Percentiles rank a stretch among this genome's conserved stretches.
These are phyloP conservation scores for Neoarthrinium moseri DNA, from an alignment of 2,329 filamentous ascomycete genomes.

Conservation along the genomic window DNA sequence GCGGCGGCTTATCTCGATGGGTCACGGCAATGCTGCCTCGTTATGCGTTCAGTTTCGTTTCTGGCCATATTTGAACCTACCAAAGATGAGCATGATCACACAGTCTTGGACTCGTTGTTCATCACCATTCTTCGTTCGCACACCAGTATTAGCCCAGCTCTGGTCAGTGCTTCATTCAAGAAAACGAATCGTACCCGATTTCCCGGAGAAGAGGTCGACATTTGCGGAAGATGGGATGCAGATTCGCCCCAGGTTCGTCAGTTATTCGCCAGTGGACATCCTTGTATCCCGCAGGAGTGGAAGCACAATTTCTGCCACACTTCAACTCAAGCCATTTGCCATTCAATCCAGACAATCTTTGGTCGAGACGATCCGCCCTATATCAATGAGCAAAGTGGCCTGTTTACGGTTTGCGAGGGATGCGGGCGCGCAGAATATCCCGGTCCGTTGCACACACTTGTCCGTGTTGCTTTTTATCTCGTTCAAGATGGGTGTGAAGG, in stretches of 20 bases:
- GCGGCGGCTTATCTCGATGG: neutral
- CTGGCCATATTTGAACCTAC: neutral
- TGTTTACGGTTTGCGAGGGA: slow-evolving; percentile 20
- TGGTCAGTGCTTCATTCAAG: too few species aligned
- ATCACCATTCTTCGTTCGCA: slow-evolving; percentile 27
- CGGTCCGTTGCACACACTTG: slow-evolving; percentile 30
- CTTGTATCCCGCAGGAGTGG: slow-evolving; percentile 31
- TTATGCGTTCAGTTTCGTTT: neutral
- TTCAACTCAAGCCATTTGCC: slow-evolving; percentile 34
- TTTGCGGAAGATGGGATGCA: slow-evolving; percentile 41
- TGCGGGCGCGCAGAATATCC: slow-evolving; percentile 31
- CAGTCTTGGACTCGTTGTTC: slow-evolving; percentile 37
- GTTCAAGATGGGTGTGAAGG: slow-evolving; percentile 26
- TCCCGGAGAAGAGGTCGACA: slow-evolving; percentile 37
- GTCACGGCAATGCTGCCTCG: neutral
- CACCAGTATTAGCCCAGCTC: neutral
- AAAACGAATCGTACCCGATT: slow-evolving; percentile 18
- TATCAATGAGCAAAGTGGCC: slow-evolving; percentile 16
- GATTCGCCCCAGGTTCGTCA: slow-evolving; percentile 33
- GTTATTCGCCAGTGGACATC: slow-evolving; percentile 23
- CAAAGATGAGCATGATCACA: slow-evolving; percentile 33
- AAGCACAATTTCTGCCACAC: slow-evolving; percentile 45
- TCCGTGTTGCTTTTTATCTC: slow-evolving; percentile 32
- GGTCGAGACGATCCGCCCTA: neutral
- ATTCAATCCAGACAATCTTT: slow-evolving; percentile 30